Base-by-base conservation (phyloP, 345 rosid species). In the Euphorbia peplus region DNA sequence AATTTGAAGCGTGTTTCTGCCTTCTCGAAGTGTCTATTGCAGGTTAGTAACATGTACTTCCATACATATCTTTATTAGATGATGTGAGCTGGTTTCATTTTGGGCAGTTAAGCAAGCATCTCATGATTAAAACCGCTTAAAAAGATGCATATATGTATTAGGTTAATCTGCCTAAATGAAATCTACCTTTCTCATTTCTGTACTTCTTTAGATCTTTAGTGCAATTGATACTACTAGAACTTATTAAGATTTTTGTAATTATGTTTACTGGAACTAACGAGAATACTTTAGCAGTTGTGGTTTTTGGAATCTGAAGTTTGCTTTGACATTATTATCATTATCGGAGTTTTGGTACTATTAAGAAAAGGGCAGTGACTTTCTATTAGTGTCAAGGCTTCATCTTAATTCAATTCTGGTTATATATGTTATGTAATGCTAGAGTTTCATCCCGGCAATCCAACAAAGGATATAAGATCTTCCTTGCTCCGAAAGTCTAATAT, bases 1-100 rank as follows among this genome's bases (percentile, higher is more conserved):
- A 91, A 95, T 75, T 75, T 95, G 79, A 91, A 87, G 78, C 97
- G 97, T 9, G 92, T 86, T 54, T 74, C 89, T 61, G 98, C 98
- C 69, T 95, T 95, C 77, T 69, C 92, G 62, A 95, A 95, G 84
- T 91, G 98, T 60, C 69, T 95, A 30, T 78, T 91, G 85, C 99
- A 95, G 96, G 99, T 95, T 56, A 50, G 80, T 64, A 42, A 59
- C 12, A 16, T 11, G 18, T 24, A 15, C 25, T 1, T n/a, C n/a
- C n/a, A n/a, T n/a, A n/a, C n/a, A n/a, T n/a, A n/a, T 60, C 18
- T 30, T 69, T 30, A 15, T 29, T 32, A 15, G 28, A 60, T 69
- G 11, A 42, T 32, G 21, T 60, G 35, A 35, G 56, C 47, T 25
- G n/a, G 19, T 56, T 42, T 41, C 10, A 7, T 21, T 29, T 57